Percentiles rank a stretch among this genome's conserved stretches.
These are phyloP conservation scores for Herpomyces periplanetae DNA, from an alignment of 2,329 filamentous ascomycete genomes.

Conservation along the genomic window DNA sequence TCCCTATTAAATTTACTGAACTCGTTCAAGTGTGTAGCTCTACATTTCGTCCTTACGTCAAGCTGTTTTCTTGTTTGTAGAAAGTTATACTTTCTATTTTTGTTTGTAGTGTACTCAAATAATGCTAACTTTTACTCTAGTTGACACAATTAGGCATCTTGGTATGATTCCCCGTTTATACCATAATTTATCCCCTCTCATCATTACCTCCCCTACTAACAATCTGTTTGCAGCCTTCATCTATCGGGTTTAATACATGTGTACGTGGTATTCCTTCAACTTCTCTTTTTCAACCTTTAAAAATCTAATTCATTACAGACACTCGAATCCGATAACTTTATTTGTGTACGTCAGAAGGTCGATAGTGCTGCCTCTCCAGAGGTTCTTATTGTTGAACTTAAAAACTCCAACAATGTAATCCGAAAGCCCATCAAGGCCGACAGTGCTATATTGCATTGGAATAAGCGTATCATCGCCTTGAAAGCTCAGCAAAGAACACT, in stretches of 20 bases:
- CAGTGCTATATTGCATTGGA: slow-evolving; percentile 98
- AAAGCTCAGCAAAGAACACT: slow-evolving; percentile 76
- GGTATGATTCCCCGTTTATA: slow-evolving; percentile 1
- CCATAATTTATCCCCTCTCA: slow-evolving; percentile 6
- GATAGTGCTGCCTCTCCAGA: slow-evolving; percentile 46
- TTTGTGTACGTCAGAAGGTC: slow-evolving; percentile 85
- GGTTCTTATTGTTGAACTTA: slow-evolving; percentile 88
- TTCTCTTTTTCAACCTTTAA: slow-evolving; percentile 3
- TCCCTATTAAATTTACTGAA: slow-evolving; percentile 79
- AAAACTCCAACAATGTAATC: slow-evolving; percentile 83
- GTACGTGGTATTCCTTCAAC: slow-evolving; percentile 13
- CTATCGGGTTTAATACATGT: slow-evolving; percentile 59
- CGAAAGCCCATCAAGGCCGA: slow-evolving; percentile 89
- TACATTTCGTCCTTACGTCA: too few relatives aligned
- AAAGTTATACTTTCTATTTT: too few relatives aligned
- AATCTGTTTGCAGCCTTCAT: slow-evolving; percentile 17
- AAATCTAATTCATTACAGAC: slow-evolving; percentile 21
- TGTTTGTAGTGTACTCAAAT: too few relatives aligned
- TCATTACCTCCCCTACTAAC: slow-evolving; percentile 10
- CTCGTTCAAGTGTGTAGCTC: slow-evolving; percentile 36
- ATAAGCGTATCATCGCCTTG: slow-evolving; percentile 70
- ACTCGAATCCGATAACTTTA: slow-evolving; percentile 81
- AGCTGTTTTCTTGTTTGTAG: too few relatives aligned
- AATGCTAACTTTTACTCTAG: too few relatives aligned
- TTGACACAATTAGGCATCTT: too few relatives aligned